A percentile compares a stretch with the other conserved stretches of the same genome.
These are phyloP conservation scores for Apiospora sp. DNA, from an alignment of 2,329 filamentous ascomycete species.

Conservation along the genomic window DNA sequence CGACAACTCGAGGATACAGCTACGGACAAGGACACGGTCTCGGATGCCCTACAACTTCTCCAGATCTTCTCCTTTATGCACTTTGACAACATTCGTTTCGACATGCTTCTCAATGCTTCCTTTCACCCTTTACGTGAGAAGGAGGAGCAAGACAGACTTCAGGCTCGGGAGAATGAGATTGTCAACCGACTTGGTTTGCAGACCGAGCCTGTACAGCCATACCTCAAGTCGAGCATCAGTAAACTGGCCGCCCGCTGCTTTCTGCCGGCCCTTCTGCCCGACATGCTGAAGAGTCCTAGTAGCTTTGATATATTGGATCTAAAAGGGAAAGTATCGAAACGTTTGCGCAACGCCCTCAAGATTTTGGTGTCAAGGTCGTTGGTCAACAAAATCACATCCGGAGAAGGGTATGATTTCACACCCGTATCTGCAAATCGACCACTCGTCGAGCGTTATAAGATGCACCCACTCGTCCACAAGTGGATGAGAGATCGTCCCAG, in stretches of 20 bases:
- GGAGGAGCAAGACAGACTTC: neutral
- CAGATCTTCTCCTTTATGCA: slow-evolving; percentile 31
- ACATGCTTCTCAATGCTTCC: slow-evolving; percentile 28
- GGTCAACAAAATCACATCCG: slow-evolving; percentile 21
- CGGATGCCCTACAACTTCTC: slow-evolving; percentile 29
- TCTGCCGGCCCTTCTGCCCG: slow-evolving; percentile 13
- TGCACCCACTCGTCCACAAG: slow-evolving; percentile 32
- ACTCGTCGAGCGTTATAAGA: slow-evolving; percentile 24
- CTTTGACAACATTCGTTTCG: slow-evolving; percentile 29
- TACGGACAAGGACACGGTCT: slow-evolving; percentile 14
- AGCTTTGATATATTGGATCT: neutral
- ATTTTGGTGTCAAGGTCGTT: slow-evolving; percentile 23
- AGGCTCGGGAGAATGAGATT: neutral
- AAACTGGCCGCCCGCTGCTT: neutral
- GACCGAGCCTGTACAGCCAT: neutral
- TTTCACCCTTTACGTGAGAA: slow-evolving; percentile 23
- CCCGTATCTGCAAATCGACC: neutral
- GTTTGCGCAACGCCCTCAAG: slow-evolving; percentile 21
- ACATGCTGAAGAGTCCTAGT: slow-evolving; percentile 20
- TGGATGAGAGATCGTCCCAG: slow-evolving; percentile 29
- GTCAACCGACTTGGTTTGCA: slow-evolving; percentile 16
- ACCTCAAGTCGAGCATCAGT: neutral
- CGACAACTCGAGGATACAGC: neutral
- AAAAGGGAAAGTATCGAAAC: slow-evolving; percentile 15
- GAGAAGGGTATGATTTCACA: neutral